These are phyloP conservation scores for Neltuma alba DNA, from an alignment of 306 rosid species.

Conservation along the genomic window DNA sequence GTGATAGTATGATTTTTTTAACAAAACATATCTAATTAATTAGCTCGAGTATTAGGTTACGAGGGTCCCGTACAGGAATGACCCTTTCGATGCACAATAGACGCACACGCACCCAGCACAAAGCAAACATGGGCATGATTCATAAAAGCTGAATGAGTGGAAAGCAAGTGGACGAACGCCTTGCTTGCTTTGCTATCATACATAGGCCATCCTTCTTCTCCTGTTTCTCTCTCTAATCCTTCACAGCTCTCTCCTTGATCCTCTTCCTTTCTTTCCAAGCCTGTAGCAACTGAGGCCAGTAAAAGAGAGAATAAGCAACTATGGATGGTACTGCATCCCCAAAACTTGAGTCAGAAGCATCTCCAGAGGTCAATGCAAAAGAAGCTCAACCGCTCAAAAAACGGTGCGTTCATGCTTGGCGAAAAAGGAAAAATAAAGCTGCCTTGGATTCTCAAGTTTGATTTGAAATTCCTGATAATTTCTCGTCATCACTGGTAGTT, in stretches of 20 bases:
- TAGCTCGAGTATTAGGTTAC: too few relatives aligned
- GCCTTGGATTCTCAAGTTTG: background rate
- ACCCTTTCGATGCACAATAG: too few relatives aligned
- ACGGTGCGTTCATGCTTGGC: conserved; percentile 40
- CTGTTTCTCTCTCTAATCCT: conserved; percentile 52
- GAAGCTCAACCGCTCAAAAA: conserved; percentile 55
- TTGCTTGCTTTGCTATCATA: conserved; percentile 47
- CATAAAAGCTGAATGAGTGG: conserved; percentile 29
- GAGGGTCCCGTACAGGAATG: too few relatives aligned
- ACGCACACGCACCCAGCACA: background rate
- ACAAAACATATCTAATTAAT: too few relatives aligned
- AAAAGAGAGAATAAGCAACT: background rate
- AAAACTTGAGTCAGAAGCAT: conserved; percentile 47
- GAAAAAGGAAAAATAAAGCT: background rate
- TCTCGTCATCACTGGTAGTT: too few relatives aligned
- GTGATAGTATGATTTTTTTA: too few relatives aligned
- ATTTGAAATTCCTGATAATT: background rate
- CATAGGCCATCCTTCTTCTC: conserved; percentile 19
- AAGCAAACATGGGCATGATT: too few relatives aligned
- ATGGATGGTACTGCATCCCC: conserved; percentile 50
- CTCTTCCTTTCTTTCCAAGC: conserved; percentile 15
- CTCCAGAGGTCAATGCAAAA: conserved; percentile 44
- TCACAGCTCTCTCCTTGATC: conserved; percentile 44
- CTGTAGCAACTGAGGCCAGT: background rate
- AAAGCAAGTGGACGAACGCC: conserved; percentile 53